Conservation (phyloP, 345 rosid species). For the Clarkia xantiana region DNA sequence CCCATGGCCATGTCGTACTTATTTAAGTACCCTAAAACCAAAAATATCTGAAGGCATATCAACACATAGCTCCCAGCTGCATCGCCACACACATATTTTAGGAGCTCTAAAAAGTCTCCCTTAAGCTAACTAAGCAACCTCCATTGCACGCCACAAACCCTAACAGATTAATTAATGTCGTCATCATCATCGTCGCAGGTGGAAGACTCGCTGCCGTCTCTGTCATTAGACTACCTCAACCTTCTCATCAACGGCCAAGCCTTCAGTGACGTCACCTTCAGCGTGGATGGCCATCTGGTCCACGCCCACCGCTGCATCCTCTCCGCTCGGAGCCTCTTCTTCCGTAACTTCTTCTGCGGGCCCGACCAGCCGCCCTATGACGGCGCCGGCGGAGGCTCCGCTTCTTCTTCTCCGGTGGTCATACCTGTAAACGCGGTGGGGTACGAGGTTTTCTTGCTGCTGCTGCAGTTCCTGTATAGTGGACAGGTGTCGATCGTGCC, state of each 20-base stretch:
- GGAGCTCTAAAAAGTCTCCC: too few relatives aligned
- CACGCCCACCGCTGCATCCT: constrained; percentile 95
- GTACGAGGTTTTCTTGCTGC: constrained; percentile 79
- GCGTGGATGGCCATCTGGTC: constrained; percentile 84
- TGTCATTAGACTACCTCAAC: constrained; percentile 73
- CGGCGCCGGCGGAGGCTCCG: constrained; percentile 38
- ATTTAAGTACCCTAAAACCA: too few relatives aligned
- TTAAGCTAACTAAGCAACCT: too few relatives aligned
- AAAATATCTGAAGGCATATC: too few relatives aligned
- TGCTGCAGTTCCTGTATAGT: constrained; percentile 87
- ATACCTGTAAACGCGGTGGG: constrained; percentile 93
- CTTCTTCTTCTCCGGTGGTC: constrained; percentile 28
- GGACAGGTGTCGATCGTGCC: constrained; percentile 93
- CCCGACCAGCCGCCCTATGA: constrained; percentile 22
- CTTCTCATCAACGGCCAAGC: constrained; percentile 94
- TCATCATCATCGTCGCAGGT: too few relatives aligned
- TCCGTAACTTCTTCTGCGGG: constrained; percentile 85
- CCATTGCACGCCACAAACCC: too few relatives aligned
- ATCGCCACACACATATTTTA: too few relatives aligned
- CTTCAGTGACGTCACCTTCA: constrained; percentile 93
- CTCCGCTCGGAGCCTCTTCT: constrained; percentile 81
- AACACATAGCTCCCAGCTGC: too few relatives aligned
- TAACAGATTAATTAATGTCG: too few relatives aligned
- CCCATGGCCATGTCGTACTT: too few relatives aligned
- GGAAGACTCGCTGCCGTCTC: constrained; percentile 74